Evolutionary conservation across 805 yeast species (phyloP).

Genomic region (Scheffersomyces spartinae): DNA sequence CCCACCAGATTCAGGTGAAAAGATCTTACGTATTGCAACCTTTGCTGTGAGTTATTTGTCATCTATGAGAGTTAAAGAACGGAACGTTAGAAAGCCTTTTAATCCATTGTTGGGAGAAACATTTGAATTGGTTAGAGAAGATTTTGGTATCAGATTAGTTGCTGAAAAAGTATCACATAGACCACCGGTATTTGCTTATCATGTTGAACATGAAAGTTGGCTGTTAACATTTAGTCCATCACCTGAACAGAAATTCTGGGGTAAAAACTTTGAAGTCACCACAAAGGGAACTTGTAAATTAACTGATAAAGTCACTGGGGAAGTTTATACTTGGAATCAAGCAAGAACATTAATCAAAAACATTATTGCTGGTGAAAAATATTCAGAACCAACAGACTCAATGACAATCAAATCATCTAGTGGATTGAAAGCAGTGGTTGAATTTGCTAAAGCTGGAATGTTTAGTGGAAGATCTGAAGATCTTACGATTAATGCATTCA

Average conservation of each 20-base stretch:
- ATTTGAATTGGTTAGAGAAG: constrained; percentile 79
- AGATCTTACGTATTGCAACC: constrained; percentile 58
- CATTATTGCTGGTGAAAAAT: constrained; percentile 89
- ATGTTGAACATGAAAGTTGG: constrained; percentile 69
- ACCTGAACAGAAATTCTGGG: constrained; percentile 89
- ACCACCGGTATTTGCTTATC: constrained; percentile 77
- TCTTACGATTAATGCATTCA: constrained; percentile 33
- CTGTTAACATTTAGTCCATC: constrained; percentile 47
- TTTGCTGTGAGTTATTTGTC: constrained; percentile 75
- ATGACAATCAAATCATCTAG: constrained; percentile 54
- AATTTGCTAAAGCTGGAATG: constrained; percentile 73
- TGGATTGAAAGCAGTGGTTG: constrained; percentile 61
- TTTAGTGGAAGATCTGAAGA: constrained; percentile 77
- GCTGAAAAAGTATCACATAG: constrained; percentile 83
- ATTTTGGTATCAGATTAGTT: constrained; percentile 58
- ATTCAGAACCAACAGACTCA: constrained; percentile 72
- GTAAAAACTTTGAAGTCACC: constrained; percentile 76
- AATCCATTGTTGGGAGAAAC: constrained; percentile 94
- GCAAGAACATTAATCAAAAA: constrained; percentile 80
- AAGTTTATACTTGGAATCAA: constrained; percentile 67
- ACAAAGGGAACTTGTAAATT: constrained; percentile 63
- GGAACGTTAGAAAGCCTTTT: constrained; percentile 83
- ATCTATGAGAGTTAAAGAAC: constrained; percentile 56
- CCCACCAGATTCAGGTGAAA: constrained; percentile 39
- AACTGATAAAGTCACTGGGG: constrained; percentile 48